These are phyloP conservation scores for Fusarium euwallaceae DNA, from an alignment of 2,329 filamentous ascomycete species.

Conservation along the genomic window DNA sequence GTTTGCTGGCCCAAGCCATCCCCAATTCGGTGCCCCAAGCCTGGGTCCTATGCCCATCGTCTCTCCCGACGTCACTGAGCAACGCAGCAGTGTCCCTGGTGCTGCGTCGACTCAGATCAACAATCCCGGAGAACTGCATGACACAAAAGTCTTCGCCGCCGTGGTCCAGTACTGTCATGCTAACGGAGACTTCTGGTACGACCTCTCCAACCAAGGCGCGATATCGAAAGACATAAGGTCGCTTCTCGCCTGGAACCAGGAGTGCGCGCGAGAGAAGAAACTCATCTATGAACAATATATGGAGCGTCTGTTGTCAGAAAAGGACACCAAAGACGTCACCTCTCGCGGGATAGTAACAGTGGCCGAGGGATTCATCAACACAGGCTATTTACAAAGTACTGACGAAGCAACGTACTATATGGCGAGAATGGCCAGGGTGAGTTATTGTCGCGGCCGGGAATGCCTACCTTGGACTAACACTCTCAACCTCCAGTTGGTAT, in stretches of 20 bases:
- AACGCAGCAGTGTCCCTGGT: not conserved
- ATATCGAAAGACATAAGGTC: not conserved
- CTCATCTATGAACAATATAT: not conserved
- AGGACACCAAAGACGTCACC: not conserved
- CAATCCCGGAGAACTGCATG: rapidly evolving
- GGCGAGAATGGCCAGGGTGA: conserved; percentile 6
- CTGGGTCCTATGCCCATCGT: too few relatives aligned
- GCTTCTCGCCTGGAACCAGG: not conserved
- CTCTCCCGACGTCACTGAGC: too few relatives aligned
- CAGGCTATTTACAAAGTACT: conserved; percentile 21
- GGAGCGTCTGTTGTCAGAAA: rapidly evolving
- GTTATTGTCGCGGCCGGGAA: not conserved
- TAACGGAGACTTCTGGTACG: not conserved
- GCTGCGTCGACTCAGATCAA: too few relatives aligned
- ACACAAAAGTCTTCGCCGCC: not conserved
- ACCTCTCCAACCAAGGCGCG: not conserved
- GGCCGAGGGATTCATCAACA: conserved; percentile 14
- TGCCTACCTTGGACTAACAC: not conserved
- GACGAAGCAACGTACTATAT: conserved; percentile 33
- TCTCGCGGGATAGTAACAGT: conserved; percentile 14
- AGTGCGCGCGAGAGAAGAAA: not conserved
- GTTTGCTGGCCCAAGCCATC: not conserved
- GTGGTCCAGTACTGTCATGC: not conserved
- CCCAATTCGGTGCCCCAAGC: not conserved
- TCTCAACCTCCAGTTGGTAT: not conserved